phyloP scores from a whole-genome alignment of 2,329 filamentous ascomycete species.

The Amylocarpus encephaloides region DNA sequence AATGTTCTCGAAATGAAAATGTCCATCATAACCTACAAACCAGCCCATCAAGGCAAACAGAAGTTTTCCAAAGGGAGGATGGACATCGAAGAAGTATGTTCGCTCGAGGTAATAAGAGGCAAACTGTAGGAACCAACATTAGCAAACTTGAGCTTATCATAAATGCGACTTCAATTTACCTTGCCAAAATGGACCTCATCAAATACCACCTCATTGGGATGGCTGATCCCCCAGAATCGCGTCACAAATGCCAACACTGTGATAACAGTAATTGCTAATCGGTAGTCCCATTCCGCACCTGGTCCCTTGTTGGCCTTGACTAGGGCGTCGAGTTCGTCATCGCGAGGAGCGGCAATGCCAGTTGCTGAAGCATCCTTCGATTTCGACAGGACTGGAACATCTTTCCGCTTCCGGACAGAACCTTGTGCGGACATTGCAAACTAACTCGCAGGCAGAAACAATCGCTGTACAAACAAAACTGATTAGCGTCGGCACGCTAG shows the following conservation, averaged over 20 bases:
- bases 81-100: conserved; percentile 99
- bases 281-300: conserved; percentile 74
- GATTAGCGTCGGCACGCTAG: conserved; percentile 19
- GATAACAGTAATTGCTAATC: conserved; percentile 68
- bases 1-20: conserved; percentile 98
- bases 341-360: conserved; percentile 28
- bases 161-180: conserved; percentile 46
- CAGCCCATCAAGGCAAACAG: conserved; percentile 95
- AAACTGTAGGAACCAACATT: conserved; percentile 43
- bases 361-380: conserved; percentile 40
- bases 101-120: conserved; percentile 83
- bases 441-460: conserved; percentile 13
- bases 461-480: conserved; percentile 1
- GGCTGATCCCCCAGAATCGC: conserved; percentile 91
- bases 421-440: conserved; percentile 29
- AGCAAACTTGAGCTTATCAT: conserved; percentile 4
- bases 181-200: conserved; percentile 99
- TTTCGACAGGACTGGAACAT: conserved; percentile 41
- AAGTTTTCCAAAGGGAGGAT: conserved; percentile 96
- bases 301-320: conserved; percentile 37
- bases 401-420: conserved; percentile 33
- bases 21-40: conserved; percentile 93
- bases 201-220: conserved; percentile 95
- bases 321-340: conserved; percentile 45
- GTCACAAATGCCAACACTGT: conserved; percentile 83